These are phyloP conservation scores for Naegleria fowleri DNA, from an alignment of 208 protist species.

Conservation along the genomic window DNA sequence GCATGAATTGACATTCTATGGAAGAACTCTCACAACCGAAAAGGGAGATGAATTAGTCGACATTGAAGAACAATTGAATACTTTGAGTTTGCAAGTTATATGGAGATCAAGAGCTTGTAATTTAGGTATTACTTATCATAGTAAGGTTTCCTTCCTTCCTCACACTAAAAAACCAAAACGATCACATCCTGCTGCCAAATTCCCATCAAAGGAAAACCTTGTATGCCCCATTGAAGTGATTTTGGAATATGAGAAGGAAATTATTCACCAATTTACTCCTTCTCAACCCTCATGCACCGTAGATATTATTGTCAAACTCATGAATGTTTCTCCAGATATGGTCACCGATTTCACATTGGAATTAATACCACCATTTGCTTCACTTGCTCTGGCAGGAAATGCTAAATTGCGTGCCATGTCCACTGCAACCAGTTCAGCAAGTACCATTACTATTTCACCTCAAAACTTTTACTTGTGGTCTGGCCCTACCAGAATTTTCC, in stretches of 20 bases:
- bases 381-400: neutral
- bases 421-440: neutral
- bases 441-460: neutral
- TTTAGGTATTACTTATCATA: neutral
- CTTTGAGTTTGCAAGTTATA: neutral
- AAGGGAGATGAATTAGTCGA: neutral
- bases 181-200: neutral
- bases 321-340: neutral
- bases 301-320: neutral
- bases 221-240: neutral
- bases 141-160: neutral
- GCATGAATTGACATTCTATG: neutral
- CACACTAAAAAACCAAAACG: neutral
- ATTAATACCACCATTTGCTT: neutral
- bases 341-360: neutral
- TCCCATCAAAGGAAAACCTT: neutral
- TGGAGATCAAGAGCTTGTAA: neutral
- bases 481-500: neutral
- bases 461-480: neutral
- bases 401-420: neutral
- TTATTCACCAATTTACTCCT: neutral
- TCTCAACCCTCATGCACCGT: neutral
- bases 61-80: conserved; percentile 12
- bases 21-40: neutral
- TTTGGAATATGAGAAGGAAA: neutral